Evolutionary conservation across 2,329 filamentous ascomycete genomes (phyloP).

Genomic region (Penicillium brevicompactum): DNA sequence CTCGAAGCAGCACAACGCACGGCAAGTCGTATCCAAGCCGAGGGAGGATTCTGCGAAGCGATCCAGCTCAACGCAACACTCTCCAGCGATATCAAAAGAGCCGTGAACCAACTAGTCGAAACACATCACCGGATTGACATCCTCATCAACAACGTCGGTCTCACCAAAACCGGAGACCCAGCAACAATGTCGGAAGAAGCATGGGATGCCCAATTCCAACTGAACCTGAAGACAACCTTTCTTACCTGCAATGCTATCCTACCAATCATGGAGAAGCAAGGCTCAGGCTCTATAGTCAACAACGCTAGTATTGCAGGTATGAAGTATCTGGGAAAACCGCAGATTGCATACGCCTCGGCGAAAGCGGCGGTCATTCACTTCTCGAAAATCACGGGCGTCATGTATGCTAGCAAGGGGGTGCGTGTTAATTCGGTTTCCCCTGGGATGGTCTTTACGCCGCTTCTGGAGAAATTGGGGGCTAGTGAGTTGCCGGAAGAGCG

Average conservation of each 20-base stretch:
- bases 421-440: constrained; percentile 58
- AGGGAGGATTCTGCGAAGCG: constrained; percentile 37
- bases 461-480: constrained; percentile 43
- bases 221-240: constrained; percentile 60
- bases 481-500: constrained; percentile 46
- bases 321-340: constrained; percentile 54
- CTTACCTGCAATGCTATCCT: constrained; percentile 55
- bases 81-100: constrained; percentile 50
- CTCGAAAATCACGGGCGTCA: constrained; percentile 51
- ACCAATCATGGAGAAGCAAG: constrained; percentile 57
- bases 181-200: constrained; percentile 51
- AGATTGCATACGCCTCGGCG: constrained; percentile 56
- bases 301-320: constrained; percentile 55
- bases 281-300: constrained; percentile 48
- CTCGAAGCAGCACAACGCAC: constrained; percentile 44
- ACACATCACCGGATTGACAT: constrained; percentile 61
- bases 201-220: constrained; percentile 56
- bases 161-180: constrained; percentile 55
- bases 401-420: constrained; percentile 41
- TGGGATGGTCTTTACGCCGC: constrained; percentile 59
- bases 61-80: constrained; percentile 56
- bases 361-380: constrained; percentile 57
- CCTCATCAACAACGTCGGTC: constrained; percentile 62
- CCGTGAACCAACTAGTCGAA: constrained; percentile 54
- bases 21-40: constrained; percentile 36